Conservation (phyloP, 1,284 basidiomycete species). For the Vanrija sp. region DNA sequence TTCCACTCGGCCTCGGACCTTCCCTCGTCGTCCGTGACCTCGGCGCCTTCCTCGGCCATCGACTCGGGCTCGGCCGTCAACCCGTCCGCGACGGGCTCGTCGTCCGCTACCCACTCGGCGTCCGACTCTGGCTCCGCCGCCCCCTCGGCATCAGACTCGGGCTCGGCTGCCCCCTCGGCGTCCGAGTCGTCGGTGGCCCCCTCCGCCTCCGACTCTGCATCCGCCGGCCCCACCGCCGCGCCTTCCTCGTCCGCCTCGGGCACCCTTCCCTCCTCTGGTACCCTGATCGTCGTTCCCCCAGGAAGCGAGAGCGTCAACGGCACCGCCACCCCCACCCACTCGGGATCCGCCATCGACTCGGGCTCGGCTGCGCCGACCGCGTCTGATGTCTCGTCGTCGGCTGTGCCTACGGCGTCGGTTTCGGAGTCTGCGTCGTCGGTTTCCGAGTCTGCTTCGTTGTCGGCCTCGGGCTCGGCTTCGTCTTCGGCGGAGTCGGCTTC, state of each 20-base stretch:
- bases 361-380: too few relatives aligned
- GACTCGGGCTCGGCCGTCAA: not conserved
- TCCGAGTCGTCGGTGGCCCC: not conserved
- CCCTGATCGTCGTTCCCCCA: not conserved
- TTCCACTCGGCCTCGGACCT: constrained; percentile 1
- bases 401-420: not conserved
- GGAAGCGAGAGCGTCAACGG: too few relatives aligned
- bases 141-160: constrained; percentile 1
- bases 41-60: not conserved
- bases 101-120: not conserved
- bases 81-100: not conserved
- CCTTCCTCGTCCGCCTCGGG: not conserved
- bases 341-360: too few relatives aligned
- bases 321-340: too few relatives aligned
- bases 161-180: constrained; percentile 12
- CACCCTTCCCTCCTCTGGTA: not conserved
- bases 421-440: too few relatives aligned
- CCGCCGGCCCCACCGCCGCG: not conserved
- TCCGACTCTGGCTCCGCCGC: not conserved
- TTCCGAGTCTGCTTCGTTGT: not conserved
- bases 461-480: not conserved
- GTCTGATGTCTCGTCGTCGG: not conserved
- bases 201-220: not conserved
- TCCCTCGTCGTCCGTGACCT: too few relatives aligned
- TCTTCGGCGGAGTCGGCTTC: constrained; percentile 5